Evolutionary conservation across 2,329 filamentous ascomycete genomes (phyloP), one percentile per base, ranked within the genome.

Genomic region (Penicillium sp.): DNA sequence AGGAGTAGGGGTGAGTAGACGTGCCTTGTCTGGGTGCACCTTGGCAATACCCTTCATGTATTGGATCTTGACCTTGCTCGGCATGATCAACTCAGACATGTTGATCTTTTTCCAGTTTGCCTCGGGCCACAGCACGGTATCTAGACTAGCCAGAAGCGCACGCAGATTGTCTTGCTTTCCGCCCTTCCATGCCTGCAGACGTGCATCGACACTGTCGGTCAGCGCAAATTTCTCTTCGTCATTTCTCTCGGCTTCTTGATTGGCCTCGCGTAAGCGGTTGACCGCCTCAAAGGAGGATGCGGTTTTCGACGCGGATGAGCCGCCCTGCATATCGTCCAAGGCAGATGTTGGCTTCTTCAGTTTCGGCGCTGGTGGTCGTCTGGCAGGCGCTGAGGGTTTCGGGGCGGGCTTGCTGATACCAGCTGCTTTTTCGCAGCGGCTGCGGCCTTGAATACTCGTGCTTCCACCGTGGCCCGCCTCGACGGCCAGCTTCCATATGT

Each of bases 11-110:
- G 7, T 31, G 5, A 46, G 19, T 15, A 13, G 30, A 13, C 87
- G 79, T 84, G 97, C 95, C 90, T 99, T 99, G 78, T 99, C 95
- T 64, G 95, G 95, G 84, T 99, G 95, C 69, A 95, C 95, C 84
- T 97, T 98, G 11, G 90, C 92, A 84, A 99, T 98, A 6, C 94
- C 95, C 86, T 97, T 97, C 95, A 99, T 98, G 76, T 99, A 99
- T 63, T 91, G 84, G 67, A 99, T 90, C 86, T 99, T 99, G 76
- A 98, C 95, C 83, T 94, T 97, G 69, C 91, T 93, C 38, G 93
- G 89, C 85, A 97, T 86, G 56, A 99, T 90, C 69, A 99, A 78
- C 80, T 99, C 95, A 67, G 93, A 90, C 87, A 99, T 88, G 35
- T 92, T 93, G 60, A 98, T 90, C 82, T 96, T 97, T 82, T 97